A percentile compares a stretch with the other conserved stretches of the same genome.
These are phyloP conservation scores for Colletotrichum spaethianum DNA, from an alignment of 2,329 filamentous ascomycete species.

Conservation along the genomic window DNA sequence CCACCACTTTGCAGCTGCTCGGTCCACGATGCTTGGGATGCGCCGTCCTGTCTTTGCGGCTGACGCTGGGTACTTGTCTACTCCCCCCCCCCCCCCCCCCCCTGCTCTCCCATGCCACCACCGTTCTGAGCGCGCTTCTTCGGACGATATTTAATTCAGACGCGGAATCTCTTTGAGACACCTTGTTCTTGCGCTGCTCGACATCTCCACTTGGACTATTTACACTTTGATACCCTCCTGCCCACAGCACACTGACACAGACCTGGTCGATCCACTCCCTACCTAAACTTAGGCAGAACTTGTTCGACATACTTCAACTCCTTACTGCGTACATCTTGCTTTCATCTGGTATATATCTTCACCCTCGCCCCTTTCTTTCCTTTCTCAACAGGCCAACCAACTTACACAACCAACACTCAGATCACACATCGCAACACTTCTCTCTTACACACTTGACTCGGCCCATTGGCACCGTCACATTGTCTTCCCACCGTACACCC, in stretches of 20 bases:
- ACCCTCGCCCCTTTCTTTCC: neutral
- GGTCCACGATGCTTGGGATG: constrained; percentile 11
- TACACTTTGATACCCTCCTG: constrained; percentile 29
- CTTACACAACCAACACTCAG: constrained; percentile 29
- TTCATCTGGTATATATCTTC: constrained; percentile 32
- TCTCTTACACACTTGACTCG: neutral
- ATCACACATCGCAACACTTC: constrained; percentile 1
- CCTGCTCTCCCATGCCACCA: constrained; percentile 1
- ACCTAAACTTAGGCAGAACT: constrained; percentile 32
- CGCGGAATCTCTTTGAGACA: constrained; percentile 16
- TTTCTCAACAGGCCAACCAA: constrained; percentile 12
- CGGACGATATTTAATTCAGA: constrained; percentile 39
- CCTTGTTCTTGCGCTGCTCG: constrained; percentile 12
- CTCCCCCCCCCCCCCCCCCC: neutral
- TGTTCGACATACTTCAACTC: constrained; percentile 1
- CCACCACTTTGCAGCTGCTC: neutral
- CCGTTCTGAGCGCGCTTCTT: constrained; percentile 14
- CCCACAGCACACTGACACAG: constrained; percentile 8
- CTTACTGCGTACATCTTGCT: neutral
- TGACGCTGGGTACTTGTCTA: constrained; percentile 9
- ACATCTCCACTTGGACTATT: constrained; percentile 31
- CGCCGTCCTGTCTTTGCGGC: constrained; percentile 27
- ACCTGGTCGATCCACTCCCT: constrained; percentile 21
- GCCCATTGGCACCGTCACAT: constrained; percentile 9
- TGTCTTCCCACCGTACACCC: constrained; percentile 29